Percentiles rank a stretch among this genome's conserved stretches.
Evolutionary conservation across 257 asterid genomes (phyloP).

Genomic region (Plantago elongata): DNA sequence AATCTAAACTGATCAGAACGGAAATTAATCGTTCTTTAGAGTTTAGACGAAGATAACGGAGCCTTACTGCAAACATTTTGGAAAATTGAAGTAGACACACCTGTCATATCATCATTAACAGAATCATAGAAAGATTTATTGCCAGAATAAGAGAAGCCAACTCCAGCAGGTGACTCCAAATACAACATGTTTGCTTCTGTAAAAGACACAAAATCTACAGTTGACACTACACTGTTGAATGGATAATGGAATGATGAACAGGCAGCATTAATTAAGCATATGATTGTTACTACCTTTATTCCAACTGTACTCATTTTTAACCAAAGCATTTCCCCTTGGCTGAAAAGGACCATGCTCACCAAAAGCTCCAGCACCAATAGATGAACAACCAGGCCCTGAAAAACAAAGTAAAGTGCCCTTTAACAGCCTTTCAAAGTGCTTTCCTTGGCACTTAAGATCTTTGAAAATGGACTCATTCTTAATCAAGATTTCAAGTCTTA

Average conservation of each 20-base stretch:
- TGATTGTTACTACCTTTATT: conserved; percentile 34
- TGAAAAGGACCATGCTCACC: conserved; percentile 55
- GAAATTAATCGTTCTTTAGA: no score
- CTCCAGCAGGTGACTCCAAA: conserved; percentile 61
- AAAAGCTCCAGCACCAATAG: conserved; percentile 66
- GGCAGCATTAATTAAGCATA: neutral
- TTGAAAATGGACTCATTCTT: no score
- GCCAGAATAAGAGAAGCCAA: conserved; percentile 52
- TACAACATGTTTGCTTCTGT: conserved; percentile 47
- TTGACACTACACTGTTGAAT: no score
- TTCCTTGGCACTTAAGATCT: neutral
- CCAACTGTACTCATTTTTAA: conserved; percentile 53
- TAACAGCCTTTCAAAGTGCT: neutral
- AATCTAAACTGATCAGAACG: no score
- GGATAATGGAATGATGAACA: no score
- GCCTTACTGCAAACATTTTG: no score
- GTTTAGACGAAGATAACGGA: no score
- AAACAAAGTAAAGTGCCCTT: neutral
- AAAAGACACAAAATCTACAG: neutral
- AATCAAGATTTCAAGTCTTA: no score
- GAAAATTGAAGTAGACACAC: conserved; percentile 10
- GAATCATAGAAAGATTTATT: conserved; percentile 39
- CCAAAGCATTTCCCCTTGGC: conserved; percentile 42
- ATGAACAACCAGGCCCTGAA: conserved; percentile 66
- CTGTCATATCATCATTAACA: conserved; percentile 49